Evolutionary conservation across 805 yeast genomes (phyloP), one percentile per base, ranked within the genome.

Genomic region (Wickerhamiella spandovensis): DNA sequence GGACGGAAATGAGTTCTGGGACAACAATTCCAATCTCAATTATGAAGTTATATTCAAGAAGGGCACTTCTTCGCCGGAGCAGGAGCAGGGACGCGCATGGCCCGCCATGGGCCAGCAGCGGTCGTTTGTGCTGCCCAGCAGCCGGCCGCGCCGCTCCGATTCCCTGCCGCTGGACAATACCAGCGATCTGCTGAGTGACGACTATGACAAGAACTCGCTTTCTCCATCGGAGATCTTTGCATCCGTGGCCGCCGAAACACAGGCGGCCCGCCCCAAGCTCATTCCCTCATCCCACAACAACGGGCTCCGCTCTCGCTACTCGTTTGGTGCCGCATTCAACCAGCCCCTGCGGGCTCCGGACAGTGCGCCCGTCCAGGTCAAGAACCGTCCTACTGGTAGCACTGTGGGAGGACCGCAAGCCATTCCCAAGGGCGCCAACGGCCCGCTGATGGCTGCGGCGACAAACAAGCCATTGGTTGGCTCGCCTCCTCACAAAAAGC

Each of bases 1-100:
- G 18, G 64, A 67, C 43, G 72, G 73, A 15, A 58, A 61, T 44
- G 88, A 80, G 56, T 74, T 62, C 60, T 86, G 95, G 95, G 95
- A 86, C 64, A 86, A 84, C 67, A 87, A 86, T 65, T 54, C 66
- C 38, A 61, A 61, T 48, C 62, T 66, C 44, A 86, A 86, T 66
- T 86, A 82, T 64, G 72, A 68, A 43, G 65, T 86, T 17, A 64
- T 64, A 38, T 72, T 77, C 52, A 67, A 64, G 35, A 53, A 61
- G 15, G 62, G 55, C 25, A 35, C 24, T 15, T 17, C 53, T 41
- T 45, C 49, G 44, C 48, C 51, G 44, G 48, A 47, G 49, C 32
- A 30, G 25, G 10, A 9, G 17, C 41, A 44, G 23, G n/a, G 20
- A 21, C 39, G 38, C 28, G 24, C 32, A 22, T 22, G 43, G 35